These are phyloP conservation scores for Coniochaeta hoffmannii DNA, from an alignment of 2,329 filamentous ascomycete genomes.

Conservation along the genomic window DNA sequence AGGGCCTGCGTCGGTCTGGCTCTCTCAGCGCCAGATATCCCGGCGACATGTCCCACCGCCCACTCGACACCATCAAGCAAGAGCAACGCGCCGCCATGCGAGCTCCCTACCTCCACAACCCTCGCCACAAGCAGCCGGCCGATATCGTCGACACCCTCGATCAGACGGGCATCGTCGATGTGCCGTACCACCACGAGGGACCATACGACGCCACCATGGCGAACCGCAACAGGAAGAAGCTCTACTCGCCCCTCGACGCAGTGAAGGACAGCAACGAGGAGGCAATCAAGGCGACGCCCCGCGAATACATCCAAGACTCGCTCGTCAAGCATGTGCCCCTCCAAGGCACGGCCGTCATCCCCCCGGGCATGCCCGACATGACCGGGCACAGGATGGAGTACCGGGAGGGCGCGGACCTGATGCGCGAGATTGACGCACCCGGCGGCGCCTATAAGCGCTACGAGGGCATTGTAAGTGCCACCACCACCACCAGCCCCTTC, in stretches of 20 bases:
- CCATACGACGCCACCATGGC: conserved; percentile 80
- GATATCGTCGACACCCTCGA: conserved; percentile 82
- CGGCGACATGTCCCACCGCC: conserved; percentile 57
- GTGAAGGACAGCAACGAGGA: conserved; percentile 65
- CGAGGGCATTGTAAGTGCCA: conserved; percentile 56
- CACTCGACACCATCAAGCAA: conserved; percentile 57
- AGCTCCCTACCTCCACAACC: conserved; percentile 55
- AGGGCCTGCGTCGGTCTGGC: conserved; percentile 15
- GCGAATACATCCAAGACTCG: conserved; percentile 68
- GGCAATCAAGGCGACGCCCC: conserved; percentile 73
- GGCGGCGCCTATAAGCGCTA: conserved; percentile 76
- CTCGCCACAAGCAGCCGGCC: conserved; percentile 54
- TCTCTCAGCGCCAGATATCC: conserved; percentile 52
- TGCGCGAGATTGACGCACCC: conserved; percentile 60
- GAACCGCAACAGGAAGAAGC: conserved; percentile 60
- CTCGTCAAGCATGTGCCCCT: conserved; percentile 68
- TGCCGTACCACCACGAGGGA: conserved; percentile 76
- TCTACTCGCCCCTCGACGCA: conserved; percentile 67
- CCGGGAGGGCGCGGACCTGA: conserved; percentile 78
- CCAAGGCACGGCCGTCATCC: conserved; percentile 71
- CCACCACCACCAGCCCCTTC: neutral
- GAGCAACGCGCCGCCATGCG: conserved; percentile 61
- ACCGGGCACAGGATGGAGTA: conserved; percentile 69
- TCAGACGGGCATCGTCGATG: conserved; percentile 38
- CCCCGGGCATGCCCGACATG: conserved; percentile 61